Evolutionary conservation across 371 early-diverging fungal genomes (phyloP), one percentile per base, ranked within the genome.

Genomic region (Capillidium heterosporum): DNA sequence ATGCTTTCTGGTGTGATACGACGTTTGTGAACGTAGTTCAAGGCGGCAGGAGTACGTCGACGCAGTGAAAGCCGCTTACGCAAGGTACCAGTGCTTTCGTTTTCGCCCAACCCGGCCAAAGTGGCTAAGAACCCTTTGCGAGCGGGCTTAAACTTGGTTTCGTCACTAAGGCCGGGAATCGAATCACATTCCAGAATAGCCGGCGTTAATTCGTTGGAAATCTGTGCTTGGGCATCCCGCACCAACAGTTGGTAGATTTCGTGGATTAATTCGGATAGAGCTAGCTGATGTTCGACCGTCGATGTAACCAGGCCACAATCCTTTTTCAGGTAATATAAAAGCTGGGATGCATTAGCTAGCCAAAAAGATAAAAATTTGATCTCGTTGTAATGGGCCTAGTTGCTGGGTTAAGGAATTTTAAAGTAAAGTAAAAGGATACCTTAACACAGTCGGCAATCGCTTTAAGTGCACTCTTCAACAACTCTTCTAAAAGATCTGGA

Each of bases 301-400:
- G 72, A 61, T n/a, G 66, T 56, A 15, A 72, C 73, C n/a, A 92
- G 72, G 0, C 76, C 75, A 2, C 72, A 44, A 63, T 94, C 95
- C 51, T 81, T 78, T 63, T 85, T 80, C 32, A 94, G 64, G 61
- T 82, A 91, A 53, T 79, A 78, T 2, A 86, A 59, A 2, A 94
- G 70, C 41, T 78, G 80, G 27, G 76, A 76, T 40, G 72, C 61
- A 64, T 92, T 92, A 31, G 88, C 71, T 24, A 88, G 69, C 92
- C 91, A 91, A 59, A 80, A 89, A 2, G 82, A 75, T n/a, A 81
- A 66, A 19, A 71, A 48, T 49, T 63, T 64, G 53, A 67, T 60
- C 43, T 75, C 75, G 32, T 72, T 69, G 0, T 63, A 65, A 40
- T 60, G 42, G 17, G 58, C 50, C 73, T 72, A 55, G 1, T 56